These are phyloP conservation scores for Ascomycota sp. DNA, from an alignment of 2,329 filamentous ascomycete species.

Conservation along the genomic window DNA sequence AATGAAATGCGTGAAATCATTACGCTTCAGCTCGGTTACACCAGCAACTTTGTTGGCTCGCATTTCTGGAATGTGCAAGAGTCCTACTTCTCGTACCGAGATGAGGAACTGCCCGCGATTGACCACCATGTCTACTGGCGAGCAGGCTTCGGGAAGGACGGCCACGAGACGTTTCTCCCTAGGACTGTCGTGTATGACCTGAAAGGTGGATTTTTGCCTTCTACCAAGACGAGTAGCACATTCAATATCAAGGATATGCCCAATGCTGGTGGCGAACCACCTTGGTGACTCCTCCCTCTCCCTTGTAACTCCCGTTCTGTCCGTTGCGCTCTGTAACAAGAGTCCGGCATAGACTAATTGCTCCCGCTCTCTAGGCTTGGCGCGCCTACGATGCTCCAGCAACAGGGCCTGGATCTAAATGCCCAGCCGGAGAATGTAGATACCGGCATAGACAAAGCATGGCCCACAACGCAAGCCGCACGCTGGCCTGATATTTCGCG, in stretches of 20 bases:
- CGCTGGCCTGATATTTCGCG: slow-evolving; percentile 92
- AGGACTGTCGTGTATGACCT: slow-evolving; percentile 86
- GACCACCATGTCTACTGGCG: slow-evolving; percentile 62
- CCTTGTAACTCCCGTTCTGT: background rate
- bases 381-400: slow-evolving; percentile 44
- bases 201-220: slow-evolving; percentile 76
- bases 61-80: slow-evolving; percentile 99
- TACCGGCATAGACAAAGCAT: slow-evolving; percentile 42
- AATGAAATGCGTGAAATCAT: slow-evolving; percentile 74
- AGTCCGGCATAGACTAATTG: background rate
- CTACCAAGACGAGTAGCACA: slow-evolving; percentile 19
- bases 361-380: slow-evolving; percentile 34
- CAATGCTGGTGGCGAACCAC: slow-evolving; percentile 21
- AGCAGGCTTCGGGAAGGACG: slow-evolving; percentile 61
- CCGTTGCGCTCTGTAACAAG: background rate
- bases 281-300: background rate
- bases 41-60: slow-evolving; percentile 80
- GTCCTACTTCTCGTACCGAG: slow-evolving; percentile 84
- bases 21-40: slow-evolving; percentile 80
- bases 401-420: slow-evolving; percentile 45
- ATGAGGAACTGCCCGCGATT: slow-evolving; percentile 14
- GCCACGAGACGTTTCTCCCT: slow-evolving; percentile 79
- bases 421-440: slow-evolving; percentile 68
- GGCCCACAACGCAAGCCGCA: slow-evolving; percentile 49
- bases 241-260: slow-evolving; percentile 77